Base-by-base conservation (phyloP, 2,329 filamentous ascomycete species). In the Arthrobotrys iridis region DNA sequence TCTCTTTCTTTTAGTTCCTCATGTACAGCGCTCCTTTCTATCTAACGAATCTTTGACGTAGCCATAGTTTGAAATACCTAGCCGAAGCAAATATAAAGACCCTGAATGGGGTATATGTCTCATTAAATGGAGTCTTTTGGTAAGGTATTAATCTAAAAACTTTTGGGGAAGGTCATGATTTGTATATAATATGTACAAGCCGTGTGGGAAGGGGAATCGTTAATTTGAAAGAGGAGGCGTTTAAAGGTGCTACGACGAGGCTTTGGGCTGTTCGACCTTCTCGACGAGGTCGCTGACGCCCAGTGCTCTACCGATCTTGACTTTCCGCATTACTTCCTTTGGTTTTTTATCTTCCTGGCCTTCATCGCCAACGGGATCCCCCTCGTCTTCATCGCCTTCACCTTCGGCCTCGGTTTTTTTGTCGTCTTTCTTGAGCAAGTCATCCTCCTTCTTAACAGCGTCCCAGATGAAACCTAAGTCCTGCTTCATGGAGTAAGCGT, bases 401-500 rank as follows among this genome's bases (percentile, higher is more conserved):
- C 82, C 80, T 82, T 48, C 59, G 4, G 26, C 84, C 78, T 85
- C 83, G 30, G 82, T 80, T 81, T 83, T 77, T 55, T 78, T 80
- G 77, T 85, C 81, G 48, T 81, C 77, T 11, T 65, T 59, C 22
- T 45, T 68, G 28, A 55, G 48, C 6, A 59, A 18, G 0, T 68
- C 65, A 18, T 76, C 72, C 10, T 76, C 72, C 30, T 52, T 59
- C 30, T 76, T 76, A 13, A 91, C 85, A 78, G 86, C 85, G 72
- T 87, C 84, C 63, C 85, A 83, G 46, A 90, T 81, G 58, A 84
- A 83, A 1, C 83, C 83, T 45, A 99, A 86, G 80, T 98, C 91
- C 82, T 97, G 91, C 77, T 89, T 90, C 95, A 99, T 99, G 81
- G 89, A 91, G 82, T 89, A 97, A 37, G 95, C 95, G 84, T 99